phyloP scores from a whole-genome alignment of 345 rosid species.

The Isatis tinctoria region DNA sequence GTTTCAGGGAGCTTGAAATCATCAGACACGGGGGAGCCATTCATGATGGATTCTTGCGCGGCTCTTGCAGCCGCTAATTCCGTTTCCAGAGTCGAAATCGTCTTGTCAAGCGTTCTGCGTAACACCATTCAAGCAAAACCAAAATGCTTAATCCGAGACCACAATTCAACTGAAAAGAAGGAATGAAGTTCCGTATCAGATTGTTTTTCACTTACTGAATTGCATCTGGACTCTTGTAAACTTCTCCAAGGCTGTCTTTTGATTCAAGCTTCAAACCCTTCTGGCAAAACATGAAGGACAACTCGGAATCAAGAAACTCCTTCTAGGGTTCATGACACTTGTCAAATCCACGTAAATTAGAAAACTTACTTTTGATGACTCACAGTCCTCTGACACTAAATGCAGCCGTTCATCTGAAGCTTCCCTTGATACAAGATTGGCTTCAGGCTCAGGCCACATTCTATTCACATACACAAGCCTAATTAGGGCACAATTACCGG shows the following conservation, averaged over 20 bases:
- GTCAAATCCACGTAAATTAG: not conserved
- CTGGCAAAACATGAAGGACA: slow-evolving; percentile 28
- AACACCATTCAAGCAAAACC: slow-evolving; percentile 9
- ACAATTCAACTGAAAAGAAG: not conserved
- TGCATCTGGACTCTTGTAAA: slow-evolving; percentile 70
- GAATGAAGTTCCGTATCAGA: not conserved
- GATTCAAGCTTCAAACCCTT: slow-evolving; percentile 55
- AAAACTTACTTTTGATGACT: slow-evolving; percentile 53
- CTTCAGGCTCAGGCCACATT: slow-evolving; percentile 87
- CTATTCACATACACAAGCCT: slow-evolving; percentile 35
- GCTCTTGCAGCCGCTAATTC: slow-evolving; percentile 86
- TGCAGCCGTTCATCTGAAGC: slow-evolving; percentile 49
- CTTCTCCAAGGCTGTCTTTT: slow-evolving; percentile 54
- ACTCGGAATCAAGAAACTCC: not conserved
- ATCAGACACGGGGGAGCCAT: slow-evolving; percentile 75
- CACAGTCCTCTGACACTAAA: slow-evolving; percentile 71
- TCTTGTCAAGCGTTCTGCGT: slow-evolving; percentile 69
- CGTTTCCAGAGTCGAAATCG: slow-evolving; percentile 76
- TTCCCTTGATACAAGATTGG: slow-evolving; percentile 40
- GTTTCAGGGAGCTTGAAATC: slow-evolving; percentile 46
- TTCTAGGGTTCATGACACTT: not conserved
- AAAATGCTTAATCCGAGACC: not conserved
- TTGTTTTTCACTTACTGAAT: slow-evolving; percentile 49
- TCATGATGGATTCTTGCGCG: slow-evolving; percentile 73
- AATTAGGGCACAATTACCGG: not conserved